Evolutionary conservation across 225 moss, liverwort and hornwort species (phyloP).

Genomic region (Climacium dendroides): DNA sequence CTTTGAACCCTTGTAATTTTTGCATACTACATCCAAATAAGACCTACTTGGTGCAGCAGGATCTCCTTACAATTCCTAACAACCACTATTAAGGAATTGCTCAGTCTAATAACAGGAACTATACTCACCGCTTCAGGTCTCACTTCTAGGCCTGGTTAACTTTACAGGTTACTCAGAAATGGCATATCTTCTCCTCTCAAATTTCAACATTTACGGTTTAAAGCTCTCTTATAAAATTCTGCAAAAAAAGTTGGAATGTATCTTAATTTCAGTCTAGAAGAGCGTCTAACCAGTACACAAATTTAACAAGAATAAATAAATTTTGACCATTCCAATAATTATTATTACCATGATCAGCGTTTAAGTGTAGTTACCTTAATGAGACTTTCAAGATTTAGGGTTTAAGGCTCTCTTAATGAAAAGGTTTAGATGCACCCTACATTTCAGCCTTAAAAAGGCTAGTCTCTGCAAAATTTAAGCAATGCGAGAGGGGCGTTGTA

Average conservation of each 20-base stretch:
- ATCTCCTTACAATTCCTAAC: neutral
- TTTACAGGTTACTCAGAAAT: neutral
- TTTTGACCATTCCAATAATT: neutral
- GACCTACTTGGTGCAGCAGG: neutral
- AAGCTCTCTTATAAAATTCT: neutral
- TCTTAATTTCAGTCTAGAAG: neutral
- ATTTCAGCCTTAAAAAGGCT: neutral
- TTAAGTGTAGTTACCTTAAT: neutral
- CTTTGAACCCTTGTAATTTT: neutral
- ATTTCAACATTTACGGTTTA: neutral
- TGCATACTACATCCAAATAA: neutral
- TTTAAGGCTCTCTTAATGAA: neutral
- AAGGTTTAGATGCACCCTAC: neutral
- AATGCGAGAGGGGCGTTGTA: neutral
- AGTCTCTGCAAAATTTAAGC: neutral
- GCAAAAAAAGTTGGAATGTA: neutral
- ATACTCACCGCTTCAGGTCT: neutral
- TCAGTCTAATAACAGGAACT: neutral
- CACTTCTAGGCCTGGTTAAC: neutral
- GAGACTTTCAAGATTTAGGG: neutral
- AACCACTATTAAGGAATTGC: neutral
- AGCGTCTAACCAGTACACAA: neutral
- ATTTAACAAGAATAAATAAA: neutral
- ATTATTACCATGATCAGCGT: neutral
- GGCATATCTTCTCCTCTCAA: neutral